Evolutionary conservation across 2,329 filamentous ascomycete genomes (phyloP).

Genomic region (Talaromyces sp.): DNA sequence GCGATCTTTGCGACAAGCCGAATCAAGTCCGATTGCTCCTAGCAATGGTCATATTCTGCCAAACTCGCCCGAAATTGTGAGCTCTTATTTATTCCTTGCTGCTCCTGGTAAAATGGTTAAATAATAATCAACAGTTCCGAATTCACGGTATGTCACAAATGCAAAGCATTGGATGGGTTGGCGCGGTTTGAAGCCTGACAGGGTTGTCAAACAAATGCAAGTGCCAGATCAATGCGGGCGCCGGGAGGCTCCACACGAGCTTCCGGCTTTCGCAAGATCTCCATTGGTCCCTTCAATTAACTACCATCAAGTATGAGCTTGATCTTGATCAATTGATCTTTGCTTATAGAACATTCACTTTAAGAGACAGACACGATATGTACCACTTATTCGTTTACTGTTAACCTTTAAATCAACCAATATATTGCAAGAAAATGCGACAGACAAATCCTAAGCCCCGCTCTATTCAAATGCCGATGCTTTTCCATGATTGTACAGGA

Average conservation of each 20-base stretch:
- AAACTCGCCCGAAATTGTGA: background rate
- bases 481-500: background rate
- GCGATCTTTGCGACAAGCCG: conserved; percentile 1
- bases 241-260: conserved; percentile 18
- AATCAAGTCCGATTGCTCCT: conserved; percentile 1
- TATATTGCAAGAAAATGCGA: background rate
- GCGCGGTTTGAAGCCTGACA: background rate
- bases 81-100: background rate
- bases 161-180: background rate
- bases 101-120: background rate
- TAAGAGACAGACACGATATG: background rate
- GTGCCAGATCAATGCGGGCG: conserved; percentile 9
- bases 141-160: background rate
- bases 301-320: background rate
- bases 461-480: background rate
- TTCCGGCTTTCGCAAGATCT: background rate
- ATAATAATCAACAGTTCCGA: background rate
- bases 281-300: background rate
- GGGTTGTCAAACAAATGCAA: background rate
- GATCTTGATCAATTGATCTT: background rate
- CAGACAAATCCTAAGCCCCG: background rate
- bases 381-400: background rate
- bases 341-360: too few species aligned
- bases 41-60: conserved; percentile 4
- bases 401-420: background rate